A percentile compares a stretch with the other conserved stretches of the same genome.
phyloP scores from a whole-genome alignment of 305 asterid genomes.

The Fraxinus albicans region DNA sequence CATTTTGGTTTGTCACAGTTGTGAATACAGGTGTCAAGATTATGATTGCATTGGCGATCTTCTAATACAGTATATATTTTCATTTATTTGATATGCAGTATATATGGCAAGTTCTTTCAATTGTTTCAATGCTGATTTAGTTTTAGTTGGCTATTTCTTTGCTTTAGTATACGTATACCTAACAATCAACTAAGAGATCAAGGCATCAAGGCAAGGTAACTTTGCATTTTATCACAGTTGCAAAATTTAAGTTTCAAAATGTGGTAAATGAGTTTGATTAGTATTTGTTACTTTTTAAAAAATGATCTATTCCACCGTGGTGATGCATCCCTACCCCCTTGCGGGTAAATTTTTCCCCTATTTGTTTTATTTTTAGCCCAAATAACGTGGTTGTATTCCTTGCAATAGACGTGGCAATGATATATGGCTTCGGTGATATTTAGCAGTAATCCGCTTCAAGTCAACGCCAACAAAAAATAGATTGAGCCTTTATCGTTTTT shows the following conservation, averaged over 20 bases:
- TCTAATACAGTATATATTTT: background rate
- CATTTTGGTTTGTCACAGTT: background rate
- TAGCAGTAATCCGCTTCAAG: background rate
- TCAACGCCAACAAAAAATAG: background rate
- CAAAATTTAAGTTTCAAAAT: slow-evolving; percentile 7
- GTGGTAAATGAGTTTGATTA: background rate
- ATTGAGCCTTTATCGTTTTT: slow-evolving; percentile 18
- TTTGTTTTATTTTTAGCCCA: background rate
- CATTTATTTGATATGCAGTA: background rate
- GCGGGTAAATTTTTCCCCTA: background rate
- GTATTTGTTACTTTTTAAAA: slow-evolving; percentile 12
- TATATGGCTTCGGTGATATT: background rate
- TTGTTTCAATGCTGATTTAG: background rate
- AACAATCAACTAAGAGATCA: background rate
- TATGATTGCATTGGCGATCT: background rate
- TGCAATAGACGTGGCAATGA: slow-evolving; percentile 6
- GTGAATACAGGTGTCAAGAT: background rate
- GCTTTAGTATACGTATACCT: background rate
- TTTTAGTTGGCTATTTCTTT: background rate
- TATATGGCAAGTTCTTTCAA: background rate
- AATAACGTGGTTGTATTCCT: background rate
- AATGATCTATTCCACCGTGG: background rate
- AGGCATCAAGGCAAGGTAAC: background rate
- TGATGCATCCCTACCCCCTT: background rate
- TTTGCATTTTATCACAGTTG: background rate